A percentile compares a stretch with the other conserved stretches of the same genome.
These are phyloP conservation scores for Penicillium hesseltinei DNA, from an alignment of 2,329 filamentous ascomycete genomes.

Conservation along the genomic window DNA sequence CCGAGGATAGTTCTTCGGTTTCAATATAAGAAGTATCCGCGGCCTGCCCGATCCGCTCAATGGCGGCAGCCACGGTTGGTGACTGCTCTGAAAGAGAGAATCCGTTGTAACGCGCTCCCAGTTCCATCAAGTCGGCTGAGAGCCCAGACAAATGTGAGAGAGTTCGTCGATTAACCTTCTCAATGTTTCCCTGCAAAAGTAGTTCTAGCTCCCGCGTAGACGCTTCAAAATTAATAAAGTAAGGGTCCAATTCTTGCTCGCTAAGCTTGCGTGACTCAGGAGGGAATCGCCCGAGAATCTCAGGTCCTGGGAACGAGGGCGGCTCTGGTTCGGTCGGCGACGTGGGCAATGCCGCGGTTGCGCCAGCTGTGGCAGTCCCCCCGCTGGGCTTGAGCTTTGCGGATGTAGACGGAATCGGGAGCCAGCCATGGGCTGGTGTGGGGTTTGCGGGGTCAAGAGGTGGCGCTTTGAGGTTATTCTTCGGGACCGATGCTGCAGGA, in stretches of 20 bases:
- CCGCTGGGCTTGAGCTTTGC: constrained; percentile 71
- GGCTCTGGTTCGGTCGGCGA: constrained; percentile 56
- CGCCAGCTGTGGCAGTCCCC: constrained; percentile 51
- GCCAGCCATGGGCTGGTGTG: constrained; percentile 77
- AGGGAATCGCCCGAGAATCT: constrained; percentile 77
- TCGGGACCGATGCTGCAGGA: constrained; percentile 86
- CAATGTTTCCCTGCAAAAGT: constrained; percentile 86
- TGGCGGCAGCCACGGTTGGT: constrained; percentile 81
- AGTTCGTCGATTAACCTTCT: constrained; percentile 90
- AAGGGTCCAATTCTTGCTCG: constrained; percentile 90
- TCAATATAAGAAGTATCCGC: constrained; percentile 95
- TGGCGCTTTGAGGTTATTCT: constrained; percentile 92
- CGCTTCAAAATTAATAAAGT: constrained; percentile 89
- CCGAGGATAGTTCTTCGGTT: constrained; percentile 83
- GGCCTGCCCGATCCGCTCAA: constrained; percentile 91
- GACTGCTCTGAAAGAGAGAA: constrained; percentile 94
- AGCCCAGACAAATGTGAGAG: constrained; percentile 80
- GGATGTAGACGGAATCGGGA: constrained; percentile 80
- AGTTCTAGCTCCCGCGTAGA: constrained; percentile 89
- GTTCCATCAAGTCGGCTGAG: constrained; percentile 83
- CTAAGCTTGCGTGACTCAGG: constrained; percentile 71
- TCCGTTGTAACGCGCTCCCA: constrained; percentile 94
- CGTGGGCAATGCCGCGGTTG: constrained; percentile 18
- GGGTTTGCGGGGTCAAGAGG: constrained; percentile 93
- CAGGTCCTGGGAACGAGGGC: constrained; percentile 58